Base-by-base conservation (phyloP, 140 eudicot species). In the Oenanthe javanica region DNA sequence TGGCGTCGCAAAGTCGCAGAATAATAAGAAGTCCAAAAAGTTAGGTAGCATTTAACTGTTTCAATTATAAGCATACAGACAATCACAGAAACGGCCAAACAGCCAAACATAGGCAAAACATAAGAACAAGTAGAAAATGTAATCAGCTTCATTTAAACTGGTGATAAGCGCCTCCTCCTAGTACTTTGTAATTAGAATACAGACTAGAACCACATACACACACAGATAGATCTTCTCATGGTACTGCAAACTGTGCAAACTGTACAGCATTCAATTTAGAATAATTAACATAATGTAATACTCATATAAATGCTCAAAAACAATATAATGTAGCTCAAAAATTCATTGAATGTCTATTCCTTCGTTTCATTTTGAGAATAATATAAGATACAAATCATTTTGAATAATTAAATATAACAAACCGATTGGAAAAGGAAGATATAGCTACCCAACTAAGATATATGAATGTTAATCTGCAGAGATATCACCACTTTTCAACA, bases 401-500 rank as follows among this genome's bases (percentile, higher is more conserved):
- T 23, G 4, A 23, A 63, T 23, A n/a, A 21, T n/a, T 63, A 23
- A 9, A 63, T 23, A 63, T 63, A 0, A n/a, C 70, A 63, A 23
- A 63, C 70, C 55, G 23, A 9, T 2, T n/a, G 27, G 11, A 61
- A 8, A 61, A 23, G 16, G 2, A 61, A 23, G 69, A 61, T n/a
- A 61, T n/a, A n/a, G 10, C 66, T 57, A 61, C 69, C 69, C 38
- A 63, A 63, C 7, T 23, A 63, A 3, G 38, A 23, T 2, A 23
- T 8, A 2, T 21, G 38, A 23, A 63, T n/a, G 70, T 23, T 63
- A 63, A 71, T 81, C 72, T 57, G 85, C 85, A 40, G 80, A 82
- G 74, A 84, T 87, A 75, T 84, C 90, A 77, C 90, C 88, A 48
- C 80, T 77, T 84, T 70, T 89, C 59, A 89, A 78, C 15, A 79